Conservation (phyloP, 208 protist genomes). For the Spongospora subterranea region DNA sequence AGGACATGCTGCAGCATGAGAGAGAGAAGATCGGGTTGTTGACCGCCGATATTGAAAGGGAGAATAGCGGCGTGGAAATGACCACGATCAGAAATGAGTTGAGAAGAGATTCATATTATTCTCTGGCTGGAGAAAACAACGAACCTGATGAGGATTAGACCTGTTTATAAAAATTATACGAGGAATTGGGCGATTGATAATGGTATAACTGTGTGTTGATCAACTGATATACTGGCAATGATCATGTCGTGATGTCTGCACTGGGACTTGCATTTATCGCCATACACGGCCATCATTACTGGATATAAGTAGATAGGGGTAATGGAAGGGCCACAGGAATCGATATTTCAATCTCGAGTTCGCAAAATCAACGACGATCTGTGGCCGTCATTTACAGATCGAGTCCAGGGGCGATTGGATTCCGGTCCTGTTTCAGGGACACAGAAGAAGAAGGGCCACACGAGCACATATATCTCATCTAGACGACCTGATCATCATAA, state of each 20-base stretch:
- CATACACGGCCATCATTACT: too few relatives aligned
- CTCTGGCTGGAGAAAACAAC: background rate
- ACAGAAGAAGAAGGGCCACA: background rate
- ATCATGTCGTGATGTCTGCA: too few relatives aligned
- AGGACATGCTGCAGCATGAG: background rate
- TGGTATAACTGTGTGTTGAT: too few relatives aligned
- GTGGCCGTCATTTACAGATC: conserved; percentile 38
- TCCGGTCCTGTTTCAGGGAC: background rate
- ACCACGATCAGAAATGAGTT: background rate
- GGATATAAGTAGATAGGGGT: too few relatives aligned
- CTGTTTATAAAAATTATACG: too few relatives aligned
- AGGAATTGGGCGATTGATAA: too few relatives aligned
- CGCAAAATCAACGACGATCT: conserved; percentile 51
- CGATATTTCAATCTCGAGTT: conserved; percentile 29
- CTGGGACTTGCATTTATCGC: too few relatives aligned
- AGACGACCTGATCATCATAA: too few relatives aligned
- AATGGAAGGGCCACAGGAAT: too few relatives aligned
- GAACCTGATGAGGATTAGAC: too few relatives aligned
- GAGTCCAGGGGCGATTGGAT: background rate
- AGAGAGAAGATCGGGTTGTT: background rate
- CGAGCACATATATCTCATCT: too few relatives aligned
- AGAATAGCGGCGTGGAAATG: background rate
- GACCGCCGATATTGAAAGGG: background rate
- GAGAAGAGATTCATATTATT: background rate
- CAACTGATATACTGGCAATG: too few relatives aligned